Evolutionary conservation across 257 asterid genomes (phyloP).

Genomic region (Solanum stenotomum): DNA sequence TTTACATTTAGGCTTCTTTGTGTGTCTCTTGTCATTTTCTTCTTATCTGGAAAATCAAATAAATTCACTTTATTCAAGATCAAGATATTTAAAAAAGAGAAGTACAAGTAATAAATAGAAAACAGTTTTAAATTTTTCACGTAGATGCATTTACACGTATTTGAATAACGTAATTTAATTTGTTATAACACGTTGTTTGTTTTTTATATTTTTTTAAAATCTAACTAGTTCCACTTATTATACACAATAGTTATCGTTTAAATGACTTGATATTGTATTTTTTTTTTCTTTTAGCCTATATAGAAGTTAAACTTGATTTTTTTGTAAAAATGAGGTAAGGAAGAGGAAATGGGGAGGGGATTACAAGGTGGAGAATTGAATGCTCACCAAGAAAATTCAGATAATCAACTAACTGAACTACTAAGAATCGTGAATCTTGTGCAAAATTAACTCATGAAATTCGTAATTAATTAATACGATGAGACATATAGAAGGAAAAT

Average conservation of each 20-base stretch:
- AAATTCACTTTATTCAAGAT: neutral
- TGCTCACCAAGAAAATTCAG: too few relatives aligned
- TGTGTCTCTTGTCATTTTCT: conserved; percentile 9
- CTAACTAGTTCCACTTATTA: neutral
- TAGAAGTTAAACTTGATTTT: neutral
- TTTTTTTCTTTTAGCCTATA: neutral
- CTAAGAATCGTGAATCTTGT: too few relatives aligned
- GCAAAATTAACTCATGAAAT: neutral
- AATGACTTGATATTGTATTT: too few relatives aligned
- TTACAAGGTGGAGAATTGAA: too few relatives aligned
- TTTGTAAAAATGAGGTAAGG: too few relatives aligned
- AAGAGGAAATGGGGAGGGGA: too few relatives aligned
- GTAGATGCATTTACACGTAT: neutral
- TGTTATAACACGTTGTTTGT: neutral
- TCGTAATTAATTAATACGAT: too few relatives aligned
- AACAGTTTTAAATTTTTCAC: neutral
- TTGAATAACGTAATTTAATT: neutral
- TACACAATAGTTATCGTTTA: too few relatives aligned
- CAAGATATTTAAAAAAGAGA: neutral
- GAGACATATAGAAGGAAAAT: too few relatives aligned
- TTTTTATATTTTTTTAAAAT: neutral
- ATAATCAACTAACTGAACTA: too few relatives aligned
- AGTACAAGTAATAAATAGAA: neutral
- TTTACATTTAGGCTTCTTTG: conserved; percentile 27
- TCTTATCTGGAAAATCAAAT: conserved; percentile 27